phyloP scores from a whole-genome alignment of 2,329 filamentous ascomycete species.

The Fusarium abutilonis region DNA sequence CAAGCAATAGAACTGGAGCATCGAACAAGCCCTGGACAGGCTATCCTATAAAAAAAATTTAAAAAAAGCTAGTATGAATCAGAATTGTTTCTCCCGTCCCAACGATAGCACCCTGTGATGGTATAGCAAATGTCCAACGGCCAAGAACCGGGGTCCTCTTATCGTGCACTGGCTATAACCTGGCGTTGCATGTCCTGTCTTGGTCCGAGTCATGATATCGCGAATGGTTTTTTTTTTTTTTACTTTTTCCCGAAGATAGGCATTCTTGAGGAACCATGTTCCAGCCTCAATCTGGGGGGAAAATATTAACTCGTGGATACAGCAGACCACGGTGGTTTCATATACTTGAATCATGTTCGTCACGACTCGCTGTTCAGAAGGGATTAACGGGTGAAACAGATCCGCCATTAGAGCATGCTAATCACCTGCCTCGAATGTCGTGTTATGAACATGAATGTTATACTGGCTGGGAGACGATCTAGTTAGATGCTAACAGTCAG shows the following conservation, averaged over 20 bases:
- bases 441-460: constrained; percentile 31
- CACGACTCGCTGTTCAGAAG: constrained; percentile 9
- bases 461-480: constrained; percentile 30
- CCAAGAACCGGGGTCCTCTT: constrained; percentile 26
- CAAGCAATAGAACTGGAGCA: background rate
- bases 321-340: constrained; percentile 12
- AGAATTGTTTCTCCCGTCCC: background rate
- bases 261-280: constrained; percentile 28
- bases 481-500: constrained; percentile 33
- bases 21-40: background rate
- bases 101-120: constrained; percentile 10
- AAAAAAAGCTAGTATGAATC: background rate
- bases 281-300: constrained; percentile 39
- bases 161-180: constrained; percentile 38
- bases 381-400: constrained; percentile 22
- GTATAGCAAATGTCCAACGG: constrained; percentile 21
- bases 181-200: constrained; percentile 22
- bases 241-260: constrained; percentile 31
- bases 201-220: constrained; percentile 37
- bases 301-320: constrained; percentile 15
- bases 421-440: constrained; percentile 29
- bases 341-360: constrained; percentile 17
- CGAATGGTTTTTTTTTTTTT: constrained; percentile 17
- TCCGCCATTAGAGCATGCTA: constrained; percentile 15
- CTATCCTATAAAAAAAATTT: too few relatives aligned